A percentile compares a stretch with the other conserved stretches of the same genome.
Conservation (phyloP, 2,329 filamentous ascomycete species). For the Fusarium humuli region DNA sequence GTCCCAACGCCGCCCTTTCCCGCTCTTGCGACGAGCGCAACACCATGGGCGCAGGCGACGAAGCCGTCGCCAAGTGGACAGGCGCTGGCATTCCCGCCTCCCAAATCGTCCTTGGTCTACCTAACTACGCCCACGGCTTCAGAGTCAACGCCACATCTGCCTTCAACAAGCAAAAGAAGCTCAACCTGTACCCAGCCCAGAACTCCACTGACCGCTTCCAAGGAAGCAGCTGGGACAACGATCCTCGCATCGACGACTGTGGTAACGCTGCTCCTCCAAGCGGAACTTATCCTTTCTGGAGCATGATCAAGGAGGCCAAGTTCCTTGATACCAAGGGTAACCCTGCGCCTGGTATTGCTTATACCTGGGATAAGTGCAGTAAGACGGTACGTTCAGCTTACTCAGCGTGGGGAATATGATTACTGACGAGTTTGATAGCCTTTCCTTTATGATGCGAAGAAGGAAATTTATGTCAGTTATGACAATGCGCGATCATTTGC, state of each 20-base stretch:
- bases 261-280: constrained; percentile 32
- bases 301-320: constrained; percentile 36
- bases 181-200: constrained; percentile 29
- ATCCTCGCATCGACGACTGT: constrained; percentile 28
- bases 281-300: constrained; percentile 39
- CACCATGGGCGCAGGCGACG: constrained; percentile 29
- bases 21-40: constrained; percentile 31
- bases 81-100: constrained; percentile 31
- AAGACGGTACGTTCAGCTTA: constrained; percentile 24
- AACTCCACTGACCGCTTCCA: constrained; percentile 40
- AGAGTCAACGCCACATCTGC: constrained; percentile 31
- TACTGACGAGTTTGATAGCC: constrained; percentile 14
- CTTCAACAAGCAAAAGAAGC: constrained; percentile 7
- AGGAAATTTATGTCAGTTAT: constrained; percentile 39
- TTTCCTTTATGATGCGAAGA: constrained; percentile 21
- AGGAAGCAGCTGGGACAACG: constrained; percentile 39
- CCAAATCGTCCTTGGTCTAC: constrained; percentile 33
- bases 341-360: constrained; percentile 27
- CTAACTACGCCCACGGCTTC: constrained; percentile 37
- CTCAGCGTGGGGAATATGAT: rapidly evolving
- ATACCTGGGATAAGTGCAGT: constrained; percentile 35
- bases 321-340: constrained; percentile 29
- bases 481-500: constrained; percentile 31
- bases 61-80: constrained; percentile 25
- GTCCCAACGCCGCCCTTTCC: constrained; percentile 29